Base-by-base conservation (phyloP, 257 asterid genomes). In the Marsdenia floribunda region DNA sequence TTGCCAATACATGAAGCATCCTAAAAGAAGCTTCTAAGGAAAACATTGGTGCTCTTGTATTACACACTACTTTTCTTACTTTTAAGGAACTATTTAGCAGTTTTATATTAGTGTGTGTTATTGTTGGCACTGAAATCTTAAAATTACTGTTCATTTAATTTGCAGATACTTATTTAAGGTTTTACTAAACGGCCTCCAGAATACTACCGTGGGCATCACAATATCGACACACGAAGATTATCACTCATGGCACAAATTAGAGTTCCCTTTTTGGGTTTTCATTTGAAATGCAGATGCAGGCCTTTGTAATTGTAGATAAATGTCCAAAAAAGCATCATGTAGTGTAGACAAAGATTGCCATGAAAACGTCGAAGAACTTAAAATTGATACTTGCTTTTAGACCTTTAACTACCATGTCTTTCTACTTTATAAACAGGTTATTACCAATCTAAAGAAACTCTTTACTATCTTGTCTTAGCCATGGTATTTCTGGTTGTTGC, bases 101-200 rank as follows among this genome's bases (percentile, higher is more conserved):
- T 40, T 54, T 33, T 16, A 38, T 29, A 13, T 15, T 0, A 50
- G 38, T 29, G 18, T 57, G 1, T 19, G 47, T 5, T 44, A 15
- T 52, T 52, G 57, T 15, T 15, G 57, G 11, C 53, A 0, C 49
- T 11, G 38, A 58, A 37, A 65, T 38, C 52, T 55, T 19, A 57
- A 55, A 21, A 11, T 18, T 37, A 6, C 50, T 22, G 14, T 38
- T 47, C 4, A 15, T 33, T 40, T 38, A 57, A 3, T 16, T 24
- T 71, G 76, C 80, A 71, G 76, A 68, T 70, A n/a, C 70, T 47
- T 2, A 29, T 33, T 53, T 11, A 37, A 52, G 19, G 59, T 77
- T 71, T 44, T 14, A 3, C 16, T 21, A 52, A 71, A 42, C n/a
- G 65, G 59, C 40, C 52, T 37, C 16, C 1, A 18, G 65, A 22